phyloP scores from a whole-genome alignment of 805 yeast genomes.

The Wickerhamiella vanderwaltii region DNA sequence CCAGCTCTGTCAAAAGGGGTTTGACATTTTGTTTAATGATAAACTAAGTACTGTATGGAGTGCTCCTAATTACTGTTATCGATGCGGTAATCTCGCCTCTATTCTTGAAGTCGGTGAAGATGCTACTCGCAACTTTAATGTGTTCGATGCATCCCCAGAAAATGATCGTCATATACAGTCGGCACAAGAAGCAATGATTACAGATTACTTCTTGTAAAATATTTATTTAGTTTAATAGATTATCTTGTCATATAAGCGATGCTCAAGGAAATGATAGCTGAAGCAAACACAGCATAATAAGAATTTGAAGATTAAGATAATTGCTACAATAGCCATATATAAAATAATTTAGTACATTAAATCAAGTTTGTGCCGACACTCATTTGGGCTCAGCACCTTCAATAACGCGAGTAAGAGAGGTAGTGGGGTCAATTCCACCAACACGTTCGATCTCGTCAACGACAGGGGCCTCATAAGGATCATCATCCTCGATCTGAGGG shows the following conservation, averaged over 20 bases:
- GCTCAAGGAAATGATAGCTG: too few relatives aligned
- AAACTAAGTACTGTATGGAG: slow-evolving; percentile 94
- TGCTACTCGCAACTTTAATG: slow-evolving; percentile 66
- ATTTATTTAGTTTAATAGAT: too few relatives aligned
- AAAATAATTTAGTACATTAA: too few relatives aligned
- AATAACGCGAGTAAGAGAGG: background rate
- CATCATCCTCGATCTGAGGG: slow-evolving; percentile 39
- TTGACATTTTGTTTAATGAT: slow-evolving; percentile 81
- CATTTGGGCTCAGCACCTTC: slow-evolving; percentile 1
- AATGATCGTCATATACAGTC: slow-evolving; percentile 42
- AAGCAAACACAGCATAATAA: too few relatives aligned
- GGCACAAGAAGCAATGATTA: slow-evolving; percentile 20
- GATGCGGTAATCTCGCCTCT: slow-evolving; percentile 97
- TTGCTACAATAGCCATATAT: too few relatives aligned
- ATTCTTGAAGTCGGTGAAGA: slow-evolving; percentile 73
- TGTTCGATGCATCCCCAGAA: slow-evolving; percentile 95
- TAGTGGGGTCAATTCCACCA: background rate
- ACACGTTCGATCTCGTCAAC: background rate
- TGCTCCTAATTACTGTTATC: slow-evolving; percentile 93
- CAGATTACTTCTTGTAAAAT: slow-evolving; percentile 20
- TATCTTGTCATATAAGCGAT: too few relatives aligned
- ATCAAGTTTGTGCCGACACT: too few relatives aligned
- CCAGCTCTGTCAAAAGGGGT: slow-evolving; percentile 94
- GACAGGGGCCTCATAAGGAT: slow-evolving; percentile 9
- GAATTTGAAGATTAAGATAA: too few relatives aligned